Conservation (phyloP, 352 stramenopile genomes). For the Globisporangium paroecandrum region DNA sequence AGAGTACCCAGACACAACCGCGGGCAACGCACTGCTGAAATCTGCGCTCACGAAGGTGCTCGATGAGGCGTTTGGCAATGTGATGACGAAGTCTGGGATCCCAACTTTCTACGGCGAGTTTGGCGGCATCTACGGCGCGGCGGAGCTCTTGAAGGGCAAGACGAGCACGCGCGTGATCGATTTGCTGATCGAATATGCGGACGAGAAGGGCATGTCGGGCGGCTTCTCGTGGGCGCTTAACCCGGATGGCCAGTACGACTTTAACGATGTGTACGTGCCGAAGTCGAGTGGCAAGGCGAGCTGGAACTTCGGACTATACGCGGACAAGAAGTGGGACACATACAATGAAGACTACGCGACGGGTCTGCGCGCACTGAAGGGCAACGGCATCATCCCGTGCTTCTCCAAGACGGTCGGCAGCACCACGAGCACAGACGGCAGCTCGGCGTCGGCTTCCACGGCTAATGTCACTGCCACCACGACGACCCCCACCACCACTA, state of each 20-base stretch:
- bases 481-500: conserved; percentile 24
- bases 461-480: conserved; percentile 18
- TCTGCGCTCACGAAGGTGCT: conserved; percentile 53
- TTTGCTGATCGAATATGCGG: conserved; percentile 66
- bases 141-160: conserved; percentile 46
- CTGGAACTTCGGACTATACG: conserved; percentile 76
- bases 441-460: conserved; percentile 21
- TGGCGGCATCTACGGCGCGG: conserved; percentile 70
- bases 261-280: conserved; percentile 66
- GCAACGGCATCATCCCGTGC: conserved; percentile 71
- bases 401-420: conserved; percentile 40
- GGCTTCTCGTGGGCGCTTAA: conserved; percentile 83
- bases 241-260: conserved; percentile 69
- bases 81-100: conserved; percentile 39
- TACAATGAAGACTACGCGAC: conserved; percentile 75
- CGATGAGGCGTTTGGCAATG: conserved; percentile 63
- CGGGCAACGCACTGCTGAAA: conserved; percentile 54
- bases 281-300: conserved; percentile 27
- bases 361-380: conserved; percentile 59
- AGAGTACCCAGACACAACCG: conserved; percentile 64
- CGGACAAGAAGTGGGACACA: conserved; percentile 50
- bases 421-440: conserved; percentile 25
- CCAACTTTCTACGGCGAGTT: conserved; percentile 80
- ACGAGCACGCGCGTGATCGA: conserved; percentile 76
- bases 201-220: conserved; percentile 62